Base-by-base conservation (phyloP, 1,284 basidiomycete species). In the Ceratobasidium sp. region DNA sequence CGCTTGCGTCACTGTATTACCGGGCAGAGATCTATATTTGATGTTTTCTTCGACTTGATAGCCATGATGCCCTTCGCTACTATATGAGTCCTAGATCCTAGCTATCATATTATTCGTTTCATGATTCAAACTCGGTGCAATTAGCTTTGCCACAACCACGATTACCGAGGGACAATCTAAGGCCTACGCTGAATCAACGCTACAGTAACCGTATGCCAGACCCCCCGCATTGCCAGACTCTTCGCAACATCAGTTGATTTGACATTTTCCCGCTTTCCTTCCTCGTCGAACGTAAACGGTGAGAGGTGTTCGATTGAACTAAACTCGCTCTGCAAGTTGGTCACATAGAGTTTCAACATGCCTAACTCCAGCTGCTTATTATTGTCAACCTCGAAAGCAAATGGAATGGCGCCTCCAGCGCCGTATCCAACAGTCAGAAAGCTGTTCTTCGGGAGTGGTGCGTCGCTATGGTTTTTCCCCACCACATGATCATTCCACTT, bases 391-490 rank as follows among this genome's bases (percentile, higher is more conserved):
- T 56, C 44, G 54, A 66, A 76, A 1, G 48, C 12, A 26, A 76
- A 57, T 2, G 74, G 74, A 15, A 23, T 38, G 12, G 23, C 62
- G 12, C 74, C 74, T 15, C 74, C 74, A 48, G 74, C 50, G n/a
- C 74, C 74, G 52, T 76, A 76, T 13, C 74, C 74, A 12, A 76
- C 33, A n/a, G 71, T 75, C 20, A 75, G 40, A 42, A 38, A 64
- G 15, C 23, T 40, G 12, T 23, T 28, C 33, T 44, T 52, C 3
- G 48, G 59, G 2, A 75, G 59, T n/a, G 59, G 48, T 26, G 71
- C 42, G 23, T 65, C 71, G n/a, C 28, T 26, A 3, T 75, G 59
- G 4, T 13, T 38, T 13, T 44, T 64, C 40, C 59, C 48, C 15
- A 75, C 44, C 4, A 44, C 42, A 6, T 33, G 44, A 28, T 50